Evolutionary conservation across 1,139 yeast species (phyloP).

Genomic region (Pichia norvegensis): DNA sequence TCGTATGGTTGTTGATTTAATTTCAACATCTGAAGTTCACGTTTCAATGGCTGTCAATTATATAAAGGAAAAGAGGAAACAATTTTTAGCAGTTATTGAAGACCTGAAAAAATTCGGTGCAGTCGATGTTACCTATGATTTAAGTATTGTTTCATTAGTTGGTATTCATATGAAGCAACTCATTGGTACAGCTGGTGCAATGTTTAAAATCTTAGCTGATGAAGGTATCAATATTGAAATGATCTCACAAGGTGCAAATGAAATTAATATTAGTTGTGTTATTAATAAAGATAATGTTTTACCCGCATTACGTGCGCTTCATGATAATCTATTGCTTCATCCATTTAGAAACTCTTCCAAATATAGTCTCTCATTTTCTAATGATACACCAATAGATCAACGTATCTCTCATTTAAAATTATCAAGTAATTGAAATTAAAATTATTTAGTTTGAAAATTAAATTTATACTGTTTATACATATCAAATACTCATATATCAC

Average conservation of each 20-base stretch:
- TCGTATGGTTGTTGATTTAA: conserved; percentile 85
- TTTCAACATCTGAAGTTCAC: conserved; percentile 95
- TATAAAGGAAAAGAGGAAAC: conserved; percentile 48
- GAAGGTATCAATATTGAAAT: conserved; percentile 90
- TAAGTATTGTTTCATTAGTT: conserved; percentile 88
- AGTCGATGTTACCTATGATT: conserved; percentile 78
- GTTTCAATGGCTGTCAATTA: conserved; percentile 95
- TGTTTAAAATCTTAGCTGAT: conserved; percentile 91
- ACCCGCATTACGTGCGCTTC: conserved; percentile 80
- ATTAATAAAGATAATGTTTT: conserved; percentile 76
- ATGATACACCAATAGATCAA: conserved; percentile 24
- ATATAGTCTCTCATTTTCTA: conserved; percentile 6
- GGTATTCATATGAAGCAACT: conserved; percentile 96
- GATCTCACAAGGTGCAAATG: conserved; percentile 98
- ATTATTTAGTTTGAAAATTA: background rate
- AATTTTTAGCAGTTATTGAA: conserved; percentile 59
- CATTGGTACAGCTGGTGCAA: conserved; percentile 94
- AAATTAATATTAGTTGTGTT: conserved; percentile 92
- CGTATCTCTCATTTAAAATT: conserved; percentile 30
- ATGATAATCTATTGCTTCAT: conserved; percentile 61
- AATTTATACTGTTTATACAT: background rate
- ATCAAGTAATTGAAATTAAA: conserved; percentile 12
- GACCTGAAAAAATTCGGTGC: conserved; percentile 77
- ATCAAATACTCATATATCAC: background rate
- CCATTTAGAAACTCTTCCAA: conserved; percentile 29